These are phyloP conservation scores for Cutaneotrichosporon sp. DNA, from an alignment of 1,284 basidiomycete species.

Conservation along the genomic window DNA sequence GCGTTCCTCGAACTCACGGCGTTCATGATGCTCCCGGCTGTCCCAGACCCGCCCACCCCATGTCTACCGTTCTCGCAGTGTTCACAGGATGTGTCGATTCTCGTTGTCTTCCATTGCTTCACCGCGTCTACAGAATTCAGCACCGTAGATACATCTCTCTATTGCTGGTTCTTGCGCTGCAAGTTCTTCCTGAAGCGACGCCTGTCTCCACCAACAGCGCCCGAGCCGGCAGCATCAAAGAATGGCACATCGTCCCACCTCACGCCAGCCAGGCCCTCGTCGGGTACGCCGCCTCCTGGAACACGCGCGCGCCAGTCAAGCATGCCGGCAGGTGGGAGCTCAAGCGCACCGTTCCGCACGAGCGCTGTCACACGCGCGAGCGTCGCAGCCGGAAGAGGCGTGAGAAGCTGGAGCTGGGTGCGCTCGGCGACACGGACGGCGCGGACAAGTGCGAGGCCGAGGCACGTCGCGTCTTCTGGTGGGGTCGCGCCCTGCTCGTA, in stretches of 20 bases:
- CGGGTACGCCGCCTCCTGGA: constrained; percentile 25
- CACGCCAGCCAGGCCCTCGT: constrained; percentile 57
- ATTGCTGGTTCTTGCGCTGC: constrained; percentile 63
- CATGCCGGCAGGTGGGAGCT: constrained; percentile 84
- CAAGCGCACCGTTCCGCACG: constrained; percentile 77
- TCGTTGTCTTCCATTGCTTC: too few species aligned
- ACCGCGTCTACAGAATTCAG: too few species aligned
- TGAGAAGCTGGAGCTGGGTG: constrained; percentile 64
- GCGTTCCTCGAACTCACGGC: too few species aligned
- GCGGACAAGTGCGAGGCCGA: constrained; percentile 73
- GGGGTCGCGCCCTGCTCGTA: constrained; percentile 62
- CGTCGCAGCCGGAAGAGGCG: constrained; percentile 62
- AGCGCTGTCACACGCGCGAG: constrained; percentile 60
- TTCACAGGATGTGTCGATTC: too few species aligned
- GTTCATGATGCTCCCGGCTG: too few species aligned
- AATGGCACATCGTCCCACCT: constrained; percentile 71
- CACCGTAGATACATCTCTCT: too few species aligned
- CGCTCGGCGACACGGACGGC: constrained; percentile 51
- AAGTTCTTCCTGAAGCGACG: constrained; percentile 79
- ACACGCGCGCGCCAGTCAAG: constrained; percentile 64
- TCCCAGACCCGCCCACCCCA: too few species aligned
- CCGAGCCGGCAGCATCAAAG: constrained; percentile 72
- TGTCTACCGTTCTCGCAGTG: too few species aligned
- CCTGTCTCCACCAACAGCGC: constrained; percentile 62
- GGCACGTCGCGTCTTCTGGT: constrained; percentile 63